Base-by-base conservation (phyloP, 495 filamentous ascomycete species). In the Trichocladium uniseriatum region DNA sequence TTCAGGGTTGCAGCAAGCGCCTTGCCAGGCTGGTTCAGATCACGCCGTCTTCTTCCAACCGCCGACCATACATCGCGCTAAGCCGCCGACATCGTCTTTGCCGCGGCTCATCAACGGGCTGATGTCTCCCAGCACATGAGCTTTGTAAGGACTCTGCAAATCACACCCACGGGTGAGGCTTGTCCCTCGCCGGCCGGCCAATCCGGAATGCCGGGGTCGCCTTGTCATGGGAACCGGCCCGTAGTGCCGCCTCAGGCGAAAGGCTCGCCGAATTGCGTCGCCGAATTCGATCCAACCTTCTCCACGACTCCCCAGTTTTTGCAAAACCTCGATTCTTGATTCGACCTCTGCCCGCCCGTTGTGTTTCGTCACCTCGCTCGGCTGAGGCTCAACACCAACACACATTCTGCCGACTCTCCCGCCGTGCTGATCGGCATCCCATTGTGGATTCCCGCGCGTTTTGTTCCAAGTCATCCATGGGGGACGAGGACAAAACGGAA, bases 141-240 rank as follows among this genome's bases (percentile, higher is more conserved):
- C n/a, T n/a, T n/a, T n/a, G n/a, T n/a, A 47, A 37, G 19, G 19
- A 18, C 20, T 22, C 29, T n/a, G 45, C 35, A 24, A 55, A 42
- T 48, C 47, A 46, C 16, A 13, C 35, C 24, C 38, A 35, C 14
- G 43, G 43, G 31, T 10, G 43, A 43, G 20, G 34, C 46, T 43
- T 44, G 45, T 19, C 41, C 31, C 29, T 35, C 20, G 40, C 10
- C 18, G 37, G 34, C n/a, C 38, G 44, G 20, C 51, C 51, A 57
- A 45, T 44, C 48, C 49, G 41, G 20, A 20, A 20, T 22, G 21
- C 31, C 29, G 16, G 41, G 27, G 43, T 40, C 34, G 44, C 48
- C 40, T 24, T 51, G 38, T 34, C 51, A 10, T 53, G 58, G 58
- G 51, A 53, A 3, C 34, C 58, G 58, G 58, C 16, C 58, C 58